Conservation (phyloP, 176 grass and related monocot species). For the Aegilops speltoides region DNA sequence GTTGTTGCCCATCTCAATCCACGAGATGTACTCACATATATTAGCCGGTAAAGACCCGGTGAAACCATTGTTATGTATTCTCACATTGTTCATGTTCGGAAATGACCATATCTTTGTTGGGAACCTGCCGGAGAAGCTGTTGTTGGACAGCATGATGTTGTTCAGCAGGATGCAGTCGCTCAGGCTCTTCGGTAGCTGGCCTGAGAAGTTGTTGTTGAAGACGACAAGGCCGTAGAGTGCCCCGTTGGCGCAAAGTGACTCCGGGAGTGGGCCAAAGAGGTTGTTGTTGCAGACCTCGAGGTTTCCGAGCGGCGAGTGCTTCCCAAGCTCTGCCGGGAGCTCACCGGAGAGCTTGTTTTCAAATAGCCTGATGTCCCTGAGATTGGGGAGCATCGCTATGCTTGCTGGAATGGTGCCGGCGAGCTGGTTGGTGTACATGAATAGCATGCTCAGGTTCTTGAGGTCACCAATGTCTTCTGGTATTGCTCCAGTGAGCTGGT, state of each 20-base stretch:
- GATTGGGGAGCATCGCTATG: background rate
- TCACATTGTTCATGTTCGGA: no score
- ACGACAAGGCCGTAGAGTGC: background rate
- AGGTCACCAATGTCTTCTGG: no score
- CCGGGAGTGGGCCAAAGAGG: background rate
- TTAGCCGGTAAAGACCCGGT: no score
- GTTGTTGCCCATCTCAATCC: no score
- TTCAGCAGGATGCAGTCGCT: background rate
- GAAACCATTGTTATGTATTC: no score
- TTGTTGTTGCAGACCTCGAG: rapidly evolving
- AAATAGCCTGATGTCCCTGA: background rate
- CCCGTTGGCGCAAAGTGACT: constrained; percentile 27
- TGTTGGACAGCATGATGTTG: no score
- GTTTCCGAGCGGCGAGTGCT: background rate
- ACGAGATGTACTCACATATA: no score
- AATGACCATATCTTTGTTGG: no score
- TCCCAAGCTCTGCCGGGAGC: background rate
- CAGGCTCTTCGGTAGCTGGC: constrained; percentile 18
- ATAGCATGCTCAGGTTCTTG: constrained; percentile 18
- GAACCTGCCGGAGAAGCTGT: no score
- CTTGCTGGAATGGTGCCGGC: background rate
- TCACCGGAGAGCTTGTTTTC: background rate
- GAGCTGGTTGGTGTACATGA: background rate
- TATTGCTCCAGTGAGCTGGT: no score
- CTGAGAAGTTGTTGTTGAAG: constrained; percentile 33